A percentile compares a stretch with the other conserved stretches of the same genome.
These are phyloP conservation scores for Mucor plumbeus DNA, from an alignment of 371 early-diverging fungal species.

Conservation along the genomic window DNA sequence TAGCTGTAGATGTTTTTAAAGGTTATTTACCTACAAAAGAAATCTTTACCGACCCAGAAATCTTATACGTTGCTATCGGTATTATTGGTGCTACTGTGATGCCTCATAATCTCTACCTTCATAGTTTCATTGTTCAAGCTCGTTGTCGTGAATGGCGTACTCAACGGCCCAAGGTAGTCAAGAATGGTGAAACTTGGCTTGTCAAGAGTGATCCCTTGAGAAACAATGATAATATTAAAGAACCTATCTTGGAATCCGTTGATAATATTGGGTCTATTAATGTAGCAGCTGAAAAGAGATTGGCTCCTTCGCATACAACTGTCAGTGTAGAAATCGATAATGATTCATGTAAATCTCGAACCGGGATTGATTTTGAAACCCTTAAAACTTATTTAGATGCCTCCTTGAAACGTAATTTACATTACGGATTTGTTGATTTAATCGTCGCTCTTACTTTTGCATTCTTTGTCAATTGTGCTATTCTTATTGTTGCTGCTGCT, in stretches of 20 bases:
- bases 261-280: background rate
- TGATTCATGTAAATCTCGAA: background rate
- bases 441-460: constrained; percentile 76
- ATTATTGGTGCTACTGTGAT: constrained; percentile 83
- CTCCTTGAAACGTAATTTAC: constrained; percentile 32
- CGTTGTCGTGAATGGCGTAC: constrained; percentile 47
- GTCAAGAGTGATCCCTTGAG: constrained; percentile 10
- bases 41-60: constrained; percentile 64
- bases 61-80: constrained; percentile 77
- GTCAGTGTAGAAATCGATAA: background rate
- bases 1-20: constrained; percentile 62
- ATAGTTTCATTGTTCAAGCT: constrained; percentile 72
- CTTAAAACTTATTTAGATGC: constrained; percentile 24
- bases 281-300: background rate
- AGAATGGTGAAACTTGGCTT: constrained; percentile 20
- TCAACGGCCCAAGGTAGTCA: constrained; percentile 31
- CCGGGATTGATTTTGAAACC: constrained; percentile 18
- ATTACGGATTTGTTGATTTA: constrained; percentile 63
- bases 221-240: background rate
- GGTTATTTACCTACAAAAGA: constrained; percentile 72
- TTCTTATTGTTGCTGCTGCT: constrained; percentile 82
- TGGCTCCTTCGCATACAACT: background rate
- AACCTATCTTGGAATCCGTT: background rate
- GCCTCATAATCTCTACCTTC: constrained; percentile 83
- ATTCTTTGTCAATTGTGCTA: constrained; percentile 79